Conservation (phyloP, 2,329 filamentous ascomycete genomes). For the Pseudocercospora fuligena region DNA sequence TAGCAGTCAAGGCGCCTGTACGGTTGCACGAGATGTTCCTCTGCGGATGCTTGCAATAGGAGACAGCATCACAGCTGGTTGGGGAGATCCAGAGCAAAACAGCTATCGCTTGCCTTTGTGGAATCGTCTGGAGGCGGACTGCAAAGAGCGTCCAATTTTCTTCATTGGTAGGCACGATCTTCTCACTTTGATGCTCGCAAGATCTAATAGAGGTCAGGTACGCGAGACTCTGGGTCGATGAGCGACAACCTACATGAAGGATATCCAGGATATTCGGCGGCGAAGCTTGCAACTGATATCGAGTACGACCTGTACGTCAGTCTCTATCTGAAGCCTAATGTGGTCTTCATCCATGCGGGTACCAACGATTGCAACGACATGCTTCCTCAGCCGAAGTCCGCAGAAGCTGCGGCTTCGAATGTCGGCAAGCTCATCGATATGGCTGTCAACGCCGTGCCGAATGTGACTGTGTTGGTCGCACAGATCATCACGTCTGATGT, state of each 20-base stretch:
- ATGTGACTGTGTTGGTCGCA: conserved; percentile 23
- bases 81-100: conserved; percentile 15
- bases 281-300: conserved; percentile 14
- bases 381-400: conserved; percentile 1
- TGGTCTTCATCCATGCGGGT: conserved; percentile 26
- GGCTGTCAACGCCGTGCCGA: conserved; percentile 18
- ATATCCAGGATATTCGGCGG: conserved; percentile 14
- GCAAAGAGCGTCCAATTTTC: conserved; percentile 6
- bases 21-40: conserved; percentile 10
- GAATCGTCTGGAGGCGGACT: conserved; percentile 13
- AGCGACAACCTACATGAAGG: conserved; percentile 19
- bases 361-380: conserved; percentile 22
- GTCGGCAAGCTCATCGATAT: conserved; percentile 24
- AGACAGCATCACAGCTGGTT: conserved; percentile 21
- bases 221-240: conserved; percentile 14
- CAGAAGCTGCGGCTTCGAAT: conserved; percentile 12
- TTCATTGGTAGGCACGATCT: conserved; percentile 7
- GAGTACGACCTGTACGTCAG: conserved; percentile 3
- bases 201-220: conserved; percentile 4
- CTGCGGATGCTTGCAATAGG: conserved; percentile 17
- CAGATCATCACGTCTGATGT: conserved; percentile 16
- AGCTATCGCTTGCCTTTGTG: conserved; percentile 17
- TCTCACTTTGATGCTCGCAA: background rate
- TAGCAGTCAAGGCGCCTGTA: conserved; percentile 8
- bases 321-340: conserved; percentile 17